Evolutionary conservation across 177 flowering plant species (phyloP), one percentile per base, ranked within the genome.

Genomic region (Vitis hybrid): DNA sequence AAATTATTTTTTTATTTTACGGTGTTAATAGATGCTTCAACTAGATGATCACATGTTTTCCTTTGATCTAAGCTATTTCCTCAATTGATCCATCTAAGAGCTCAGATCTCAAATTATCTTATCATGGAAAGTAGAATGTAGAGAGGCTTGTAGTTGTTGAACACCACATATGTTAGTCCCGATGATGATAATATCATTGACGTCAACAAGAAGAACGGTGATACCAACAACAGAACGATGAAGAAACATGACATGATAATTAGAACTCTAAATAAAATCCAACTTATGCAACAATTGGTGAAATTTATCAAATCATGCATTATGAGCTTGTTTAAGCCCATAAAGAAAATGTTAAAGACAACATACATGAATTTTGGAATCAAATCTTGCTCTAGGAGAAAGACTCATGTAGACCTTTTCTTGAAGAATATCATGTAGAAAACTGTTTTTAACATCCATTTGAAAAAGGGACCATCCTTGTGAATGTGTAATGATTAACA

Each of bases 231-330:
- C n/a, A 3, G 11, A 74, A 69, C 24, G 70, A 30, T 32, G 62
- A 74, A 10, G 54, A 59, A 11, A 70, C 77, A 64, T 56, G 14
- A 27, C 4, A 27, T 27, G 30, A 27, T 27, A 27, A 27, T 27
- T 27, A 27, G 30, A 27, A 27, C 30, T 27, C 30, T 27, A 27
- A 27, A 27, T 27, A 27, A 27, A 27, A 27, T 27, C 30, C 30
- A 27, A 27, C 30, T 27, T 27, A 27, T 27, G 30, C 30, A 27
- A 27, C 30, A 27, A 27, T 14, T 35, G 49, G 59, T 54, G 61
- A 61, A 75, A 70, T 48, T 75, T 71, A 3, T 71, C 60, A 71
- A 71, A 76, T 72, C 75, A 76, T 19, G 18, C 30, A 27, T 0
- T 0, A 27, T 0, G 30, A 27, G 0, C 30, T 27, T 27, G 30